Conservation (phyloP, 805 yeast species). For the Yarrowia sp. region DNA sequence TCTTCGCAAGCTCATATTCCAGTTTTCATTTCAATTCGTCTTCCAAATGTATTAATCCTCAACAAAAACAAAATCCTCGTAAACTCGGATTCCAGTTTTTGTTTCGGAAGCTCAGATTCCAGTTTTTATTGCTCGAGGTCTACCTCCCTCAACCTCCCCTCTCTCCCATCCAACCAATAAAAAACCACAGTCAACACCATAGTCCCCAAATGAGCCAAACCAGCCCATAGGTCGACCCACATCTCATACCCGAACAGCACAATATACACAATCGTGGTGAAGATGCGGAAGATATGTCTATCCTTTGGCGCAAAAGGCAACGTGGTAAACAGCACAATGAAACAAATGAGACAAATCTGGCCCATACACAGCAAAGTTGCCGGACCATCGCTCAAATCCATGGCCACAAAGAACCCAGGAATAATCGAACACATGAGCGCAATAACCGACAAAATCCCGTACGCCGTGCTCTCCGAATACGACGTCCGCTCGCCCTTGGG, state of each 20-base stretch:
- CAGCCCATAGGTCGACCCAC: constrained; percentile 12
- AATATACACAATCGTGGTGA: constrained; percentile 8
- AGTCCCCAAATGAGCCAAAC: background rate
- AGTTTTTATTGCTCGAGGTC: background rate
- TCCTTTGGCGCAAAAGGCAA: constrained; percentile 26
- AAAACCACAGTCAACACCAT: constrained; percentile 21
- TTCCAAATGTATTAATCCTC: no score
- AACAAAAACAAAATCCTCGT: no score
- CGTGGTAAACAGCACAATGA: constrained; percentile 25
- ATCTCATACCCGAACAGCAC: constrained; percentile 10
- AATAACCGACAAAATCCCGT: constrained; percentile 17
- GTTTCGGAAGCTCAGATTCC: no score
- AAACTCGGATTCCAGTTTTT: no score
- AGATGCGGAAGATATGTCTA: constrained; percentile 14
- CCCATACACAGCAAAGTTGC: constrained; percentile 14
- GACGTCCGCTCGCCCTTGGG: background rate
- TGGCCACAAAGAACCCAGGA: constrained; percentile 23
- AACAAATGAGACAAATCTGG: constrained; percentile 20
- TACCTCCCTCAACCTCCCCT: background rate
- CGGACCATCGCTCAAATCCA: constrained; percentile 15
- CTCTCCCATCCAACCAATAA: background rate
- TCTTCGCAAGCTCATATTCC: no score
- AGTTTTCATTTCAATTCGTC: no score
- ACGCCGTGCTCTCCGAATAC: constrained; percentile 13
- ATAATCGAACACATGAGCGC: constrained; percentile 22